Base-by-base conservation (phyloP, 1,284 basidiomycete species). In the Fistulinella cinereoalba region DNA sequence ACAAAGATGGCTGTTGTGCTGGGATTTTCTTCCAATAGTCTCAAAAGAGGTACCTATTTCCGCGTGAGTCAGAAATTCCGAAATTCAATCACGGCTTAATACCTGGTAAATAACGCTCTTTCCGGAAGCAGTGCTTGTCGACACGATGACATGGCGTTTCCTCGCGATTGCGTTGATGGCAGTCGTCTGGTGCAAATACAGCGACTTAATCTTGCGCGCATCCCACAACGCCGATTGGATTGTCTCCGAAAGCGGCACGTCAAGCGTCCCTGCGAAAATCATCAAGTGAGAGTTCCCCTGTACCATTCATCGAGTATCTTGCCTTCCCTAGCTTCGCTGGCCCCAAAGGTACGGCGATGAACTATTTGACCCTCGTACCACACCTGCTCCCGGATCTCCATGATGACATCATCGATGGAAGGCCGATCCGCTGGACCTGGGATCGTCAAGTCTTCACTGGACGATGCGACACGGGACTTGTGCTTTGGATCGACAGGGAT, bases 101-200 rank as follows among this genome's bases (percentile, higher is more conserved):
- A 85, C 87, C 70, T 91, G 87, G 64, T 92, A 96, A 42, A 96
- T 92, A 18, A 96, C 74, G 62, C 90, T 94, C 68, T 96, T 96
- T 8, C 92, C 92, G 4, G 91, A 93, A 3, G 92, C 92, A 3
- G 93, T 96, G 55, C 85, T 88, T 0, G 92, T 96, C 1, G 90
- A 93, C 16, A 95, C 88, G 39, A 96, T 90, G 21, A 94, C 91
- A 63, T 92, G 76, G 43, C 78, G 77, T 6, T 80, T 79, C 29
- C 68, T 60, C 10, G 72, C 65, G 16, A 96, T 71, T 0, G 83
- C 80, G 51, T 81, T 77, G 51, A 96, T 85, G 1, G 93, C 89
- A 27, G 75, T 71, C 4, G 81, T 81, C 67, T 96, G 92, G 56
- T 96, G 93, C 5, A 72, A 72, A 61, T 93, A 96, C 32, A 95